A percentile compares a stretch with the other conserved stretches of the same genome.
Evolutionary conservation across 306 rosid genomes (phyloP).

Genomic region (Quercus wislizeni): DNA sequence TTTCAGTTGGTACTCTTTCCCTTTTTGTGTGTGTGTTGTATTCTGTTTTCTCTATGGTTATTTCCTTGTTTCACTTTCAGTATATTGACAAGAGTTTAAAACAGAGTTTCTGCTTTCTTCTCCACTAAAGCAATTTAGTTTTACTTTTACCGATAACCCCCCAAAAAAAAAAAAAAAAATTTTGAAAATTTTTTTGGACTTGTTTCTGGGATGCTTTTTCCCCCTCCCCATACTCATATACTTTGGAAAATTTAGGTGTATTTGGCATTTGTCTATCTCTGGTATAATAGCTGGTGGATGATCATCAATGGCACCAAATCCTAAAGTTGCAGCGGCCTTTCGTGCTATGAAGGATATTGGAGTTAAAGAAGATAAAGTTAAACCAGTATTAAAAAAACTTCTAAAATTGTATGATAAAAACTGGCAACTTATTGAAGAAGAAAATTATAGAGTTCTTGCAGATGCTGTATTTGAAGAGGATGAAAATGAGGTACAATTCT

Average conservation of each 20-base stretch:
- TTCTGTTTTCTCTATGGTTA: background rate
- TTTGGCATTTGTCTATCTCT: slow-evolving; percentile 23
- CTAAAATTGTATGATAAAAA: slow-evolving; percentile 68
- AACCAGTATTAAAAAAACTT: slow-evolving; percentile 73
- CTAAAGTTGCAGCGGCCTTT: slow-evolving; percentile 51
- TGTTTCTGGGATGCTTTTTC: background rate
- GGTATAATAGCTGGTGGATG: slow-evolving; percentile 17
- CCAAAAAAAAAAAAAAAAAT: too few species aligned
- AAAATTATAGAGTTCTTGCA: slow-evolving; percentile 76
- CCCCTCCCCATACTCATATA: slow-evolving; percentile 5
- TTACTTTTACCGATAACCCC: background rate
- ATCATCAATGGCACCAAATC: slow-evolving; percentile 71
- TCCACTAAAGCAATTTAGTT: background rate
- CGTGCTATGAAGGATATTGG: slow-evolving; percentile 77
- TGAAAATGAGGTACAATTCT: slow-evolving; percentile 49
- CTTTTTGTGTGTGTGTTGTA: background rate
- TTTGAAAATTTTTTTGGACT: background rate
- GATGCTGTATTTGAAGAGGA: slow-evolving; percentile 87
- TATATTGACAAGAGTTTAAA: background rate
- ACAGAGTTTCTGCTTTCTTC: background rate
- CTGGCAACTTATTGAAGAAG: slow-evolving; percentile 93
- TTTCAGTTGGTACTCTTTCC: background rate
- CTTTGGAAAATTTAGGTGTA: slow-evolving; percentile 13
- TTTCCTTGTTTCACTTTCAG: background rate
- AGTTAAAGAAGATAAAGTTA: slow-evolving; percentile 57